phyloP scores from a whole-genome alignment of 116 monocot species.

The Dioscorea cayenensis region DNA sequence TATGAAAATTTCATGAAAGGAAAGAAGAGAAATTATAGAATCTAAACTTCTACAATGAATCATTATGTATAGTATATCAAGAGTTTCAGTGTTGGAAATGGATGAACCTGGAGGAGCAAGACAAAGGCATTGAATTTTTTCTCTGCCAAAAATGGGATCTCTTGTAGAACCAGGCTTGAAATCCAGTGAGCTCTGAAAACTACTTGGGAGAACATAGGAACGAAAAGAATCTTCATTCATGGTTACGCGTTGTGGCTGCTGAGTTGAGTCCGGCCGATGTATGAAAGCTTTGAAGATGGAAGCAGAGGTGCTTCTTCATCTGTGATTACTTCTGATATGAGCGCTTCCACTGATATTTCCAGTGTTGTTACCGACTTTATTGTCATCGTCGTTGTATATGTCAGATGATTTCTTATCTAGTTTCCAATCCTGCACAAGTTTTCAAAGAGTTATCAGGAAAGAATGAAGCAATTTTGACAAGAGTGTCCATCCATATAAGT shows the following conservation, averaged over 20 bases:
- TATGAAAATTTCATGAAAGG: not conserved
- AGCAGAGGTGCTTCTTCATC: slow-evolving; percentile 41
- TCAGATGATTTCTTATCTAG: slow-evolving; percentile 28
- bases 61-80: not conserved
- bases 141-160: not conserved
- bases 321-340: slow-evolving; percentile 12
- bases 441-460: not conserved
- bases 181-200: not conserved
- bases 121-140: not conserved
- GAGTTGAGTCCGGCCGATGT: slow-evolving; percentile 22
- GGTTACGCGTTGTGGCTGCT: slow-evolving; percentile 9
- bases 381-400: slow-evolving; percentile 11
- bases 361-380: not conserved
- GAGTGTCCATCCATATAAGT: no score
- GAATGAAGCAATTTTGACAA: no score
- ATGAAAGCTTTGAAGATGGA: slow-evolving; percentile 22
- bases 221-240: not conserved
- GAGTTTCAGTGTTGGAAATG: not conserved
- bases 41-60: slow-evolving; percentile 5
- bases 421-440: slow-evolving; percentile 27
- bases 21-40: not conserved
- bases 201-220: not conserved
- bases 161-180: not conserved
- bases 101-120: not conserved
- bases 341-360: slow-evolving; percentile 1